phyloP scores from a whole-genome alignment of 2,329 filamentous ascomycete species.

The Tympanopsis confertula region DNA sequence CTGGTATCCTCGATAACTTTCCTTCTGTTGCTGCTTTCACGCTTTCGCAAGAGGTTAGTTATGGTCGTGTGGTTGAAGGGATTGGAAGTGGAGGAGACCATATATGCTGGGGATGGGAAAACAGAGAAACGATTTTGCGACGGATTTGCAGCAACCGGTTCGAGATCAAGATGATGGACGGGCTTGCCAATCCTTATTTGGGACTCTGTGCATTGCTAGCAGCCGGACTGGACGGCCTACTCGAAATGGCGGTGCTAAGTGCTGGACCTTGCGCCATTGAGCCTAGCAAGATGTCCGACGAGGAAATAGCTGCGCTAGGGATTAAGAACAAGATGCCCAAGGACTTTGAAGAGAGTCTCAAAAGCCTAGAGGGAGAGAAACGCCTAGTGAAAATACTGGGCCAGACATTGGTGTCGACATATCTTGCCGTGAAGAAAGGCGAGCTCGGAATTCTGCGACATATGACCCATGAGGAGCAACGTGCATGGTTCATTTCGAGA shows the following conservation, averaged over 20 bases:
- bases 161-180: conserved; percentile 13
- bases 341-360: not conserved
- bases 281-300: not conserved
- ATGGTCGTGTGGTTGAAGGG: not conserved
- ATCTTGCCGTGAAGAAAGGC: not conserved
- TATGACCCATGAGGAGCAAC: conserved; percentile 1
- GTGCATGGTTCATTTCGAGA: conserved; percentile 1
- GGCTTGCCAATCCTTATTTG: conserved; percentile 14
- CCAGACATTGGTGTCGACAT: not conserved
- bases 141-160: conserved; percentile 10
- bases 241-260: not conserved
- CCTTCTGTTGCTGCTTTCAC: not conserved
- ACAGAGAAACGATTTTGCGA: conserved; percentile 12
- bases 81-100: not conserved
- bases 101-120: conserved; percentile 12
- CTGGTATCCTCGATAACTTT: not conserved
- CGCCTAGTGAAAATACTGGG: not conserved
- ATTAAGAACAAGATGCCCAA: not conserved
- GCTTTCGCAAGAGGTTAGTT: not conserved
- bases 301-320: not conserved
- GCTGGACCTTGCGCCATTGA: not conserved
- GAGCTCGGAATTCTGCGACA: conserved; percentile 1
- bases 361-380: not conserved
- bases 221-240: not conserved
- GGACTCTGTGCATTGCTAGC: conserved; percentile 5